A percentile compares a stretch with the other conserved stretches of the same genome.
Evolutionary conservation across 2,329 filamentous ascomycete species (phyloP).

Genomic region (Cucurbitaria berberidis): DNA sequence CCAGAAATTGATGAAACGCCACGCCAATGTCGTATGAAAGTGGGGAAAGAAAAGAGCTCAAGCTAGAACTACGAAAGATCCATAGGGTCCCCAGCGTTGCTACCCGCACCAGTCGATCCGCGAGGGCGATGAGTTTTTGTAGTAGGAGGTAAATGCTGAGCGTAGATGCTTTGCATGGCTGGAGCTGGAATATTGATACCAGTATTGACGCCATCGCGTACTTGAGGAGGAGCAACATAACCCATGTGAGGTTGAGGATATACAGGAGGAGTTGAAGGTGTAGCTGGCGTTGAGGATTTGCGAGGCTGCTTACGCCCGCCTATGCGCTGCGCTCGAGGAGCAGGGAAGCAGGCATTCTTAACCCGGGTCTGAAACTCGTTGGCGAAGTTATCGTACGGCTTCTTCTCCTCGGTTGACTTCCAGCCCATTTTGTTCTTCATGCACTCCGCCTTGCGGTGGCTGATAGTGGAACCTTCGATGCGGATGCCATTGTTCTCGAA

Average conservation of each 20-base stretch:
- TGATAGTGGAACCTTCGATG: constrained; percentile 48
- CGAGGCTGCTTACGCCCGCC: constrained; percentile 24
- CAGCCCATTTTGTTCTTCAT: constrained; percentile 48
- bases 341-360: constrained; percentile 42
- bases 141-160: constrained; percentile 4
- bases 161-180: constrained; percentile 17
- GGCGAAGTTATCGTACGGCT: constrained; percentile 45
- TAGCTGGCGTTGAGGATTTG: constrained; percentile 27
- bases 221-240: constrained; percentile 28
- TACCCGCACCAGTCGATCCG: constrained; percentile 8
- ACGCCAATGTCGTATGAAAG: constrained; percentile 17
- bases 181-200: constrained; percentile 30
- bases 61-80: constrained; percentile 18
- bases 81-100: constrained; percentile 24
- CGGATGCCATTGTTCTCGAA: constrained; percentile 48
- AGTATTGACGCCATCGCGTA: constrained; percentile 18
- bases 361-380: constrained; percentile 45
- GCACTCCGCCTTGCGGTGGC: constrained; percentile 46
- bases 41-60: background rate
- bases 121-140: constrained; percentile 8
- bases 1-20: constrained; percentile 1
- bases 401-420: constrained; percentile 41
- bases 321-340: constrained; percentile 30
- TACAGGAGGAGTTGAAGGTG: constrained; percentile 13
- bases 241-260: constrained; percentile 27